phyloP scores from a whole-genome alignment of 1,139 yeast genomes.

The Hemisphaericaspora xylofermentans region DNA sequence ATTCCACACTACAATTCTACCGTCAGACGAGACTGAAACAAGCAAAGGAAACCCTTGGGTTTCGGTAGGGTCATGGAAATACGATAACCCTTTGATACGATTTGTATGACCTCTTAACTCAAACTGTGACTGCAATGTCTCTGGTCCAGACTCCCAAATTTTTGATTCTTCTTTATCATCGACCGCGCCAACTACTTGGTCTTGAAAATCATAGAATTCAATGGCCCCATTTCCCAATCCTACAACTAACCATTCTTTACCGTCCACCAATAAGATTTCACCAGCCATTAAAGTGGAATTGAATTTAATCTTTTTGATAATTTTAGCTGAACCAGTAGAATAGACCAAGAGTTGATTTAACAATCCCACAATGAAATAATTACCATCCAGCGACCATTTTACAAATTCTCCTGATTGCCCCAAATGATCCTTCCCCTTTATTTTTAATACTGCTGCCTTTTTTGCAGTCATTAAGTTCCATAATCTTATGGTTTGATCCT shows the following conservation, averaged over 20 bases:
- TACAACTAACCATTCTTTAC: constrained; percentile 56
- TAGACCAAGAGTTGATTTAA: constrained; percentile 64
- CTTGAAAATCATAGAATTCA: constrained; percentile 46
- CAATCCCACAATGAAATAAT: constrained; percentile 73
- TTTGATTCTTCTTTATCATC: constrained; percentile 24
- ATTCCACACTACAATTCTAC: constrained; percentile 90
- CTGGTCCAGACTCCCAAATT: constrained; percentile 30
- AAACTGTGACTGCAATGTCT: constrained; percentile 48
- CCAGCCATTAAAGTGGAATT: constrained; percentile 67
- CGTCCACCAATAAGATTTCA: constrained; percentile 47
- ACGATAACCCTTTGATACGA: constrained; percentile 76
- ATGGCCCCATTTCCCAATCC: constrained; percentile 79
- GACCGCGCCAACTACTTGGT: constrained; percentile 25
- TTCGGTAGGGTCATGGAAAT: constrained; percentile 44
- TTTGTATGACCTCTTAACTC: constrained; percentile 75
- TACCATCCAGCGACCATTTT: constrained; percentile 63
- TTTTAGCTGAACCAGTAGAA: constrained; percentile 62
- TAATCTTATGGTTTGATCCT: constrained; percentile 76
- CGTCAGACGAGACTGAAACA: constrained; percentile 88
- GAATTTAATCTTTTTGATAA: constrained; percentile 49
- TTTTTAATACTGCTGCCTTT: constrained; percentile 81
- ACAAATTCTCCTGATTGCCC: constrained; percentile 70
- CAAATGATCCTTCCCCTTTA: constrained; percentile 62
- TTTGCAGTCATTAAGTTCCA: constrained; percentile 99
- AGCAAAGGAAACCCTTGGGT: constrained; percentile 47